Conservation (phyloP, 176 grass and related monocot genomes). For the Ampelocalamus luodianensis region DNA sequence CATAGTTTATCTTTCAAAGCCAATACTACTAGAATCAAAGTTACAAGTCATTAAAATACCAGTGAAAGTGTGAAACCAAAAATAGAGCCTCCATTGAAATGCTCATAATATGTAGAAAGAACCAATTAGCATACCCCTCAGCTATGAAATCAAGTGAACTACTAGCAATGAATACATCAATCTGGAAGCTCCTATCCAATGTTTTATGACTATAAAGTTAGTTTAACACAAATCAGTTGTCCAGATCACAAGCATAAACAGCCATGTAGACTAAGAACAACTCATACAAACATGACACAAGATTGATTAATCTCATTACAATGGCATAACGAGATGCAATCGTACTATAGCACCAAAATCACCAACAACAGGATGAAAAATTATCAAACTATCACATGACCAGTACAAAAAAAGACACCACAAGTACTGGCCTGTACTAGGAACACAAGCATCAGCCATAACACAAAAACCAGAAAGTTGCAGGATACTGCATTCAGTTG, state of each 20-base stretch:
- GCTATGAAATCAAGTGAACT: constrained; percentile 2
- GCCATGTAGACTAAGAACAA: not conserved
- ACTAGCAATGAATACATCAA: constrained; percentile 16
- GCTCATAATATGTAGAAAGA: not conserved
- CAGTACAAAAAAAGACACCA: not conserved
- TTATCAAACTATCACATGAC: not conserved
- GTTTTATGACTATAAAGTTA: not conserved
- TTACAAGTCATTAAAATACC: not conserved
- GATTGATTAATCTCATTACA: not conserved
- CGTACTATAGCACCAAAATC: not conserved
- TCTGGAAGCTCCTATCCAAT: not conserved
- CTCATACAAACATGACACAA: not conserved
- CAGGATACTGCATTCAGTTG: not conserved
- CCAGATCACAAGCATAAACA: constrained; percentile 14
- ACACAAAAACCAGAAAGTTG: constrained; percentile 15
- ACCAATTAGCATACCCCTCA: not conserved
- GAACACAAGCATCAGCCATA: not conserved
- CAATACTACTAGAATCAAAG: not conserved
- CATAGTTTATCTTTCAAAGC: not conserved
- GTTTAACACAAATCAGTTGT: not conserved
- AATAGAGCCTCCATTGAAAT: not conserved
- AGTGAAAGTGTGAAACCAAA: constrained; percentile 23
- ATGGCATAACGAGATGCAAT: not conserved
- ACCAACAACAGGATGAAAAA: constrained; percentile 27
- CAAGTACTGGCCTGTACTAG: not conserved